Evolutionary conservation across 345 rosid species (phyloP).

Genomic region (Rhizophora apiculata): DNA sequence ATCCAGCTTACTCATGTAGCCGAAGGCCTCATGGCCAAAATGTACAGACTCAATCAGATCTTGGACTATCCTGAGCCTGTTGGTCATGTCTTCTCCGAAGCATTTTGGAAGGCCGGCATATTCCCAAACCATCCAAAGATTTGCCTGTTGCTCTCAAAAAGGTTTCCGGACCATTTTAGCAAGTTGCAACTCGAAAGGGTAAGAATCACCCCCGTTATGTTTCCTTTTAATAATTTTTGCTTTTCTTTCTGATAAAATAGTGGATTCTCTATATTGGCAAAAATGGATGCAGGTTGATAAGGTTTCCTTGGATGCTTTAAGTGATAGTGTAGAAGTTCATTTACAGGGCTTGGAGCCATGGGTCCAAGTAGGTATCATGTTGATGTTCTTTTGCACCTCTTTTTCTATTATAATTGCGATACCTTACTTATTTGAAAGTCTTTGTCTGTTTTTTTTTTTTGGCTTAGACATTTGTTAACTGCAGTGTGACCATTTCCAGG

Average conservation of each 20-base stretch:
- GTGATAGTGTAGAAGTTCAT: constrained; percentile 80
- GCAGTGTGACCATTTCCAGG: no score
- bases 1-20: constrained; percentile 90
- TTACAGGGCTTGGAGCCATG: constrained; percentile 95
- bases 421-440: neutral
- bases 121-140: constrained; percentile 86
- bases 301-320: constrained; percentile 80
- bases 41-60: constrained; percentile 89
- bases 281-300: constrained; percentile 70
- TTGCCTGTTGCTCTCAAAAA: constrained; percentile 81
- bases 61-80: constrained; percentile 87
- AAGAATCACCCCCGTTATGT: constrained; percentile 22
- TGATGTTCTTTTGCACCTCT: neutral
- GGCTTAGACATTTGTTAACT: no score
- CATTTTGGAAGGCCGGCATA: constrained; percentile 91
- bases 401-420: neutral
- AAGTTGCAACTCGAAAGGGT: constrained; percentile 96
- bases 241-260: constrained; percentile 8
- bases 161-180: constrained; percentile 94
- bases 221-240: neutral
- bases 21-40: constrained; percentile 94
- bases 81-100: constrained; percentile 68
- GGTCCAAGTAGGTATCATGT: constrained; percentile 60
- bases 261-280: constrained; percentile 12
- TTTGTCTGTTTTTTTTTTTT: no score